These are phyloP conservation scores for Cutaneotrichosporon mucoides DNA, from an alignment of 1,284 basidiomycete genomes.

Conservation along the genomic window DNA sequence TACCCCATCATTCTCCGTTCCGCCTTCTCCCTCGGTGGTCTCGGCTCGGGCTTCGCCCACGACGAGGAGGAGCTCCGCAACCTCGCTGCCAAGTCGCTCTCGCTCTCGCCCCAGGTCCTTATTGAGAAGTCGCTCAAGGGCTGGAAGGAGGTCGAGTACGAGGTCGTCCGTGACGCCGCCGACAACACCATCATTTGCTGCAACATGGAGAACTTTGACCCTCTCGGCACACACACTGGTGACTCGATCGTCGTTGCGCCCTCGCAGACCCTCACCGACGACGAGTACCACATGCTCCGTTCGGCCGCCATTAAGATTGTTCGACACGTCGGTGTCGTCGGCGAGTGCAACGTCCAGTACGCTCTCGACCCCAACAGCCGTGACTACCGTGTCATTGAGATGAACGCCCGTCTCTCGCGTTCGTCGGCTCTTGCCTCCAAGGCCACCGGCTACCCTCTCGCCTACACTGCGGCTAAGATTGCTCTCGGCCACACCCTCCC, in stretches of 20 bases:
- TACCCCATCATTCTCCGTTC: slow-evolving; percentile 98
- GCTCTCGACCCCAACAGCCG: slow-evolving; percentile 87
- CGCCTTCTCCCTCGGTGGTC: slow-evolving; percentile 95
- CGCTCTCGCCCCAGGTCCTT: slow-evolving; percentile 89
- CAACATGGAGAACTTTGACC: slow-evolving; percentile 99
- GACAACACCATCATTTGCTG: slow-evolving; percentile 95
- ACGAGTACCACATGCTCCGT: slow-evolving; percentile 98
- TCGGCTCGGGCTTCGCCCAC: slow-evolving; percentile 97
- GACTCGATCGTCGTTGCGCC: slow-evolving; percentile 99
- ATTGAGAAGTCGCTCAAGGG: slow-evolving; percentile 99
- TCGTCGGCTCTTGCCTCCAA: slow-evolving; percentile 93
- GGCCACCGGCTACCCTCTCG: slow-evolving; percentile 97
- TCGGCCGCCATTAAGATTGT: slow-evolving; percentile 96
- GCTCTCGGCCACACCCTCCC: slow-evolving; percentile 98
- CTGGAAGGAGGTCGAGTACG: slow-evolving; percentile 99
- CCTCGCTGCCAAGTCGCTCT: slow-evolving; percentile 84
- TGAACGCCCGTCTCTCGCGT: slow-evolving; percentile 76
- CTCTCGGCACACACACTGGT: slow-evolving; percentile 98
- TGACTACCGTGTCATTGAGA: slow-evolving; percentile 98
- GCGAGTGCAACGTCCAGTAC: slow-evolving; percentile 92
- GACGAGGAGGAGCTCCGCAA: slow-evolving; percentile 93
- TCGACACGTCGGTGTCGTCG: slow-evolving; percentile 94
- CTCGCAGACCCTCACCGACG: slow-evolving; percentile 94
- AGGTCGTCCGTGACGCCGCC: slow-evolving; percentile 96
- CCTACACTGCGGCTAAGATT: slow-evolving; percentile 98